A percentile compares a stretch with the other conserved stretches of the same genome.
phyloP scores from a whole-genome alignment of 192 early-diverging fungal genomes.

The Gonapodya prolifera region DNA sequence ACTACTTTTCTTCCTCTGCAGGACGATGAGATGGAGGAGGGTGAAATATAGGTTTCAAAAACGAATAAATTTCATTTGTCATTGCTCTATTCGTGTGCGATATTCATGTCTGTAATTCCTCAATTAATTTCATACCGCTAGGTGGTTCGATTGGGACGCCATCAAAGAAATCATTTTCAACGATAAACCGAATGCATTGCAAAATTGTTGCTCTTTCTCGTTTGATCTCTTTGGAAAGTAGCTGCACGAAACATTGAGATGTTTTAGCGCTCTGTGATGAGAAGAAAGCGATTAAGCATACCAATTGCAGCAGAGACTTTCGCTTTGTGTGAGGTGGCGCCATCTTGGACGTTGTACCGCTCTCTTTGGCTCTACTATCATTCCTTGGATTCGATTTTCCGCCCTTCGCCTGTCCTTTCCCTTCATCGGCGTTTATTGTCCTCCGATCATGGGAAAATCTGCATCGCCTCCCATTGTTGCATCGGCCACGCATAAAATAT shows the following conservation, averaged over 20 bases:
- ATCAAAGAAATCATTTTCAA: not conserved
- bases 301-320: not conserved
- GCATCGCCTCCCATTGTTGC: not conserved
- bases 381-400: too few relatives aligned
- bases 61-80: not conserved
- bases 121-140: not conserved
- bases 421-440: too few relatives aligned
- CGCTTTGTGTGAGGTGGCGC: not conserved
- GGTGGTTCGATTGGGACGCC: not conserved
- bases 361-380: too few relatives aligned
- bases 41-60: not conserved
- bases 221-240: not conserved
- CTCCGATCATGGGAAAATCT: not conserved
- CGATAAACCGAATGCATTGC: not conserved
- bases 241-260: not conserved
- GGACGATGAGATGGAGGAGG: constrained; percentile 8
- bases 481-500: not conserved
- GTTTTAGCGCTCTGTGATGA: not conserved
- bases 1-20: not conserved
- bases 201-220: not conserved
- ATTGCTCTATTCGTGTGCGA: not conserved
- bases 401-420: too few relatives aligned
- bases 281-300: not conserved
- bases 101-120: not conserved
- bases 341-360: not conserved